Percentiles rank a stretch among this genome's conserved stretches.
Evolutionary conservation across 495 filamentous ascomycete species (phyloP).

Genomic region (Penicillium bialowiezense): DNA sequence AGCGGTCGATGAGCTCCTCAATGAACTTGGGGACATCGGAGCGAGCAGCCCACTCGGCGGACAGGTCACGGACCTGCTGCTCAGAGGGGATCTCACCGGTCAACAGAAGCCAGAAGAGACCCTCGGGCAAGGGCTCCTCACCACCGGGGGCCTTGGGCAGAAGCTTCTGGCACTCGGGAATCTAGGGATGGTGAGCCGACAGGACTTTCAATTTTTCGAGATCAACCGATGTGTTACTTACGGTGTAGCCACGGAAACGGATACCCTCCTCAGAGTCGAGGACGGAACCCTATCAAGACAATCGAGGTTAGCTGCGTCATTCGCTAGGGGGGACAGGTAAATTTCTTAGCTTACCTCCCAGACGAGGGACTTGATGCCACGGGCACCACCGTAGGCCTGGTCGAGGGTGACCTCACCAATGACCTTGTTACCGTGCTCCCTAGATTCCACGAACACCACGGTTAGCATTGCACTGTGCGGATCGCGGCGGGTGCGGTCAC

Average conservation of each 20-base stretch:
- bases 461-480: constrained; percentile 25
- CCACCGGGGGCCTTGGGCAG: constrained; percentile 96
- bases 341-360: constrained; percentile 67
- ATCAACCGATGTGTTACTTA: constrained; percentile 31
- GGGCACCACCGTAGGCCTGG: constrained; percentile 98
- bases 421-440: constrained; percentile 91
- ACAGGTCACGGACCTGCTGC: constrained; percentile 96
- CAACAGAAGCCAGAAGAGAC: constrained; percentile 98
- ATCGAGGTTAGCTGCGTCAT: constrained; percentile 3
- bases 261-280: constrained; percentile 98
- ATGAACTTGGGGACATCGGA: constrained; percentile 94
- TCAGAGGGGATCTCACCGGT: constrained; percentile 95
- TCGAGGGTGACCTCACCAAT: constrained; percentile 97
- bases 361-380: constrained; percentile 96
- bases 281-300: constrained; percentile 70
- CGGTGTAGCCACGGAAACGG: constrained; percentile 94
- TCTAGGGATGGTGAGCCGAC: constrained; percentile 47
- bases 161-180: constrained; percentile 95
- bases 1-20: constrained; percentile 98
- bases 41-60: constrained; percentile 97
- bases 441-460: constrained; percentile 31
- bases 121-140: constrained; percentile 94
- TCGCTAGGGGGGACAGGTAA: neutral
- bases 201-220: neutral
- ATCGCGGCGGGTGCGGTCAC: constrained; percentile 22